Evolutionary conservation across 1,139 yeast species (phyloP), one percentile per base, ranked within the genome.

Genomic region (Candida glucosophila): DNA sequence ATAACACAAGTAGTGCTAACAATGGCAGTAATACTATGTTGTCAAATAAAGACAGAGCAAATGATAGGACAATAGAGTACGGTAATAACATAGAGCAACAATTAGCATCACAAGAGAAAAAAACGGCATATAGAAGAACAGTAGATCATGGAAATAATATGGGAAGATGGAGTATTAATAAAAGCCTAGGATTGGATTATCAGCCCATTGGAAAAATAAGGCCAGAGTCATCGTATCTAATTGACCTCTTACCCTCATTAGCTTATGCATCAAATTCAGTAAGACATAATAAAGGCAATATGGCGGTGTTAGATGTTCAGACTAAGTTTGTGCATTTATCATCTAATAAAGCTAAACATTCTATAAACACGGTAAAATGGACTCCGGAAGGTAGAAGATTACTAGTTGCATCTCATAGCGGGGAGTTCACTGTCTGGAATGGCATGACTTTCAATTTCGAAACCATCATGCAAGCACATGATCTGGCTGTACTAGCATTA

Each of bases 391-490:
- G 96, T 1, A 66, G 97, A 37, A 61, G 98, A 36, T 61, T 92
- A 32, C 65, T 90, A 26, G 94, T 93, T 5, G 95, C 95, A 0
- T 76, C 93, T 11, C 86, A 82, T 54, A 75, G 86, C 35, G 99
- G 99, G 17, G 99, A 90, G 48, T 88, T 90, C 52, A 88, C 98
- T 5, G 62, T 90, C 22, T 90, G 98, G 98, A 88, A 88, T 50
- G 97, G 97, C 9, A 72, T 82, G 68, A 80, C 95, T 5, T 90
- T 90, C 58, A 86, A 85, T 47, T 88, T 90, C 47, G 99, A 90
- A 51, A 83, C 95, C 26, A 86, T 92, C 39, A 90, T 88, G 92
- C 98, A 90, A 58, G 97, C 98, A 1, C 98, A 92, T 54, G 98
- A 92, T 49, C 69, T 80, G 34, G 88, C 96, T 1, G 80, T 90